Conservation (phyloP, 169 alveolate genomes). For the Eimeria nieschulzi region DNA sequence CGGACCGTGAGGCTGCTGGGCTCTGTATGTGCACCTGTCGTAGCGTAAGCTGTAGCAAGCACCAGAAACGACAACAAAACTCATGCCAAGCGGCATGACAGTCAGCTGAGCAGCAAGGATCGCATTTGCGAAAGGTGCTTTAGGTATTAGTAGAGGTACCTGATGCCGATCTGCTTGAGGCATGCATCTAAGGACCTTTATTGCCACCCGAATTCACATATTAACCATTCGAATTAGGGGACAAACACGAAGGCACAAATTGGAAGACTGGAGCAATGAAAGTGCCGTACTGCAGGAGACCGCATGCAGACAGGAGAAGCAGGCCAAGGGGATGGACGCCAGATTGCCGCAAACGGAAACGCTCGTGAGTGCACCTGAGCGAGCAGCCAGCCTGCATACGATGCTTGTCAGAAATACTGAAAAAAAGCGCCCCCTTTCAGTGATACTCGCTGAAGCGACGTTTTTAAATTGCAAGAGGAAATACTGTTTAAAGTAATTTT, state of each 20-base stretch:
- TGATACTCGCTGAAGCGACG: no score
- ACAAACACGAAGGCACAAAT: no score
- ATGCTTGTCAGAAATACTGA: no score
- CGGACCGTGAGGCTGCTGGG: slow-evolving; percentile 40
- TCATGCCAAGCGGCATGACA: neutral
- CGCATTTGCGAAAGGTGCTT: no score
- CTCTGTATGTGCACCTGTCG: neutral
- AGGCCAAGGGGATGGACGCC: neutral
- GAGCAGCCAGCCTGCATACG: neutral
- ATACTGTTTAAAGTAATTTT: no score
- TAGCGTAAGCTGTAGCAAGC: neutral
- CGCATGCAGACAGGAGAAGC: slow-evolving; percentile 5
- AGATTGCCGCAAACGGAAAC: neutral
- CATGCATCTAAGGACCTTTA: neutral
- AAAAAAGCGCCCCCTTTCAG: no score
- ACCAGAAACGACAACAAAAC: neutral
- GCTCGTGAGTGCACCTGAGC: slow-evolving; percentile 1
- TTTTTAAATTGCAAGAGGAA: no score
- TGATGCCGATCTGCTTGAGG: neutral
- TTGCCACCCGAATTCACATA: no score
- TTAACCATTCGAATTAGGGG: no score
- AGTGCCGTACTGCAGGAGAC: neutral
- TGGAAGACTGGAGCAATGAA: no score
- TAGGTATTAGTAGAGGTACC: no score
- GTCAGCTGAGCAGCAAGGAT: no score